Evolutionary conservation across 2,329 filamentous ascomycete species (phyloP).

Genomic region (Sodiomyces alkalinus): DNA sequence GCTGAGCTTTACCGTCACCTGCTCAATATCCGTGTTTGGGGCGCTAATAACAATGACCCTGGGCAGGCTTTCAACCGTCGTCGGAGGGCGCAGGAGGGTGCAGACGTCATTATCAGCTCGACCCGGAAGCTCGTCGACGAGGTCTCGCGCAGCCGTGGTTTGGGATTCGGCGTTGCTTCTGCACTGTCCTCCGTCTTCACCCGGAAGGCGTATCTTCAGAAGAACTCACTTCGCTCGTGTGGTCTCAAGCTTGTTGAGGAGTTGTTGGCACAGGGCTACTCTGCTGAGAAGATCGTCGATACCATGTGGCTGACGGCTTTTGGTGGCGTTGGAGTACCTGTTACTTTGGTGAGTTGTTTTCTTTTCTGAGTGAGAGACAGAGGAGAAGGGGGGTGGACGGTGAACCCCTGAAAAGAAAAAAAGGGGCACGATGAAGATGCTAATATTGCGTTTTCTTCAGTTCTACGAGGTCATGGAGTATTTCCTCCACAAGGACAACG

Average conservation of each 20-base stretch:
- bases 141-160: conserved; percentile 14
- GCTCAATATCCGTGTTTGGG: conserved; percentile 28
- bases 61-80: conserved; percentile 30
- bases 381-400: too few species aligned
- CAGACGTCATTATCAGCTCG: conserved; percentile 18
- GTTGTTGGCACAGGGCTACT: conserved; percentile 17
- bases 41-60: conserved; percentile 30
- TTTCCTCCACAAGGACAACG: conserved; percentile 25
- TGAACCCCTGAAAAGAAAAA: too few species aligned
- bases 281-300: conserved; percentile 18
- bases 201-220: conserved; percentile 15
- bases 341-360: conserved; percentile 22
- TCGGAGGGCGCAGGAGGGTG: conserved; percentile 23
- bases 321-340: conserved; percentile 22
- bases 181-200: conserved; percentile 13
- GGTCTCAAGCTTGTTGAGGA: conserved; percentile 22
- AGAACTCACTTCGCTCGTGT: conserved; percentile 21
- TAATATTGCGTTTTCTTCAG: too few species aligned
- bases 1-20: conserved; percentile 26
- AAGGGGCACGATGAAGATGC: too few species aligned
- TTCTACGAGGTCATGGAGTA: conserved; percentile 28
- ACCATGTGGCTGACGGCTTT: conserved; percentile 23
- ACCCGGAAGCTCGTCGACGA: conserved; percentile 24
- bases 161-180: conserved; percentile 15
- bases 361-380: too few species aligned